These are phyloP conservation scores for Metarhizium rileyi DNA, from an alignment of 2,329 filamentous ascomycete species.

Conservation along the genomic window DNA sequence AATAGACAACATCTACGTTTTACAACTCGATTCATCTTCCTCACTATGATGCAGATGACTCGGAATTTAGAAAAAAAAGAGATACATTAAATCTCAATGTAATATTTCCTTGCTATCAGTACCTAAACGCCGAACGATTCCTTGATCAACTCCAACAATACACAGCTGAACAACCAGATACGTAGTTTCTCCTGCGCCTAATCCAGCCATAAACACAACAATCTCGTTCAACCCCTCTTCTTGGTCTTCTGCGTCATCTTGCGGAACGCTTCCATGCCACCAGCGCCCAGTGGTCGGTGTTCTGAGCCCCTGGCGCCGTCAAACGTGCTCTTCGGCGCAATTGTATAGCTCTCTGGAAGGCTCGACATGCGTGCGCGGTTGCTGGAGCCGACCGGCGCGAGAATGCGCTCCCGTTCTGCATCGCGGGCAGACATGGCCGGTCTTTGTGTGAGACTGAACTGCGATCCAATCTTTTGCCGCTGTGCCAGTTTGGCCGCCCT, in stretches of 20 bases:
- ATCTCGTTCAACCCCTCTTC: slow-evolving; percentile 27
- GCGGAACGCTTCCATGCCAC: slow-evolving; percentile 54
- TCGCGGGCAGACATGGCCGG: slow-evolving; percentile 35
- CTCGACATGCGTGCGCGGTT: slow-evolving; percentile 49
- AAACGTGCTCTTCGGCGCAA: slow-evolving; percentile 53
- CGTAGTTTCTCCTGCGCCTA: background rate
- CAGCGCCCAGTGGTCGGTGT: slow-evolving; percentile 52
- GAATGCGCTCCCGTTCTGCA: slow-evolving; percentile 46
- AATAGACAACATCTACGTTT: too few species aligned
- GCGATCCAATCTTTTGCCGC: slow-evolving; percentile 35
- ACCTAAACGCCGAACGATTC: too few species aligned
- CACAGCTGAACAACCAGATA: background rate
- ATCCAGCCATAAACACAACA: background rate
- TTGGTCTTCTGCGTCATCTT: slow-evolving; percentile 57
- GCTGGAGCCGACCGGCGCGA: slow-evolving; percentile 43
- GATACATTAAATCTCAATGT: too few species aligned
- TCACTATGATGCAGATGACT: too few species aligned
- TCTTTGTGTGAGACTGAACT: slow-evolving; percentile 41
- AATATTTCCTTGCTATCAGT: too few species aligned
- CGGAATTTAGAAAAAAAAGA: too few species aligned
- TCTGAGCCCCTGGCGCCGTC: slow-evolving; percentile 41
- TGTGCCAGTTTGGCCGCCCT: slow-evolving; percentile 46
- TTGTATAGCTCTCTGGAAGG: slow-evolving; percentile 47
- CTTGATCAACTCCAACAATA: too few species aligned
- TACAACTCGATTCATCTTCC: too few species aligned